Percentiles rank a stretch among this genome's conserved stretches.
Conservation (phyloP, 2,329 filamentous ascomycete genomes). For the Pestalotiopsis sp. region DNA sequence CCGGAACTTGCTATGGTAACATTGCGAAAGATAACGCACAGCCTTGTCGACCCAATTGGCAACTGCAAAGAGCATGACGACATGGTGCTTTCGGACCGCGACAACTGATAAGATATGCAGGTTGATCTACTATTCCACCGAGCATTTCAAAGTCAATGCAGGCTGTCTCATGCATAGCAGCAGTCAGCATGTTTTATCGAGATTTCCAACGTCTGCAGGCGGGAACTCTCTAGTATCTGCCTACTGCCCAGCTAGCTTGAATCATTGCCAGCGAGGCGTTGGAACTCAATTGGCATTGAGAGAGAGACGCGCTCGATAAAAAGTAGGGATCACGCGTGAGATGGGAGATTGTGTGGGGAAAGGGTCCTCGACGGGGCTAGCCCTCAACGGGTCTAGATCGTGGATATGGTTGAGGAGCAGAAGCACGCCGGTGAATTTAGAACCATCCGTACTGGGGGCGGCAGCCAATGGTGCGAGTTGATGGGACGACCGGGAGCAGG, state of each 20-base stretch:
- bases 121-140: too few species aligned
- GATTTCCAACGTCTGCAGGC: neutral
- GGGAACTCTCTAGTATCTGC: neutral
- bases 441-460: neutral
- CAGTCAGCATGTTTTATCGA: neutral
- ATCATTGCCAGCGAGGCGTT: neutral
- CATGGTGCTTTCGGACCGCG: neutral
- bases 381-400: constrained; percentile 32
- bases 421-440: neutral
- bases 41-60: constrained; percentile 5
- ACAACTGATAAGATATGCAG: constrained; percentile 8
- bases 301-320: neutral
- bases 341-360: constrained; percentile 28
- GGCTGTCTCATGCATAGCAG: neutral
- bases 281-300: constrained; percentile 5
- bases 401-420: constrained; percentile 46
- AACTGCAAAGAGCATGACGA: constrained; percentile 1
- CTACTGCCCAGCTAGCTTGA: neutral
- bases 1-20: neutral
- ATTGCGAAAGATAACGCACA: neutral
- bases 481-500: constrained; percentile 2
- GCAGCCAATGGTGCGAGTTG: neutral
- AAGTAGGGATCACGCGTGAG: constrained; percentile 4
- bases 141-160: constrained; percentile 5
- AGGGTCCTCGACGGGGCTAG: constrained; percentile 23